Percentiles rank a stretch among this genome's conserved stretches.
Evolutionary conservation across 352 stramenopile species (phyloP).

Genomic region (Halophytophthora batemanensis): DNA sequence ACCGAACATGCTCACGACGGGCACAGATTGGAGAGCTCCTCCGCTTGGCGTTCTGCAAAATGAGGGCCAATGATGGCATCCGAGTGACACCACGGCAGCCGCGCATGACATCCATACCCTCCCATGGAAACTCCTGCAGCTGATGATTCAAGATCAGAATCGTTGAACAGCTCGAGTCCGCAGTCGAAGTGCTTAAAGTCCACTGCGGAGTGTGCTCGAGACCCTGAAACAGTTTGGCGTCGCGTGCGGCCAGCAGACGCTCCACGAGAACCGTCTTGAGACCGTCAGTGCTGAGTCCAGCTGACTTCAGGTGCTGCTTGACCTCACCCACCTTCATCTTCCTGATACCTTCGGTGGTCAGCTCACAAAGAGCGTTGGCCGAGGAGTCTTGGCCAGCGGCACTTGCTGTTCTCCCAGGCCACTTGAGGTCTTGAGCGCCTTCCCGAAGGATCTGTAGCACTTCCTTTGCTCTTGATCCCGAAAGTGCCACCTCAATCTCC

Average conservation of each 20-base stretch:
- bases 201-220: slow-evolving; percentile 1
- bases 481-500: slow-evolving; percentile 23
- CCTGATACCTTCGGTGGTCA: slow-evolving; percentile 31
- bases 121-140: slow-evolving; percentile 78
- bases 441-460: slow-evolving; percentile 21
- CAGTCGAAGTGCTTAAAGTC: not conserved
- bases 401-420: slow-evolving; percentile 1
- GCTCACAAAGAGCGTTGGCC: slow-evolving; percentile 5
- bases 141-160: slow-evolving; percentile 67
- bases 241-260: slow-evolving; percentile 31
- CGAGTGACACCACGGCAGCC: slow-evolving; percentile 45
- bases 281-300: slow-evolving; percentile 32
- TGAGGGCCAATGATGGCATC: slow-evolving; percentile 72
- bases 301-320: slow-evolving; percentile 28
- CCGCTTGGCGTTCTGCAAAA: slow-evolving; percentile 33
- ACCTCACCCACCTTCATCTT: slow-evolving; percentile 48
- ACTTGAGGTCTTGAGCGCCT: slow-evolving; percentile 2
- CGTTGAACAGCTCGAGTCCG: slow-evolving; percentile 16
- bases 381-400: not conserved
- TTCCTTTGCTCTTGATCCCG: slow-evolving; percentile 15
- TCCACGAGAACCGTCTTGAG: slow-evolving; percentile 54
- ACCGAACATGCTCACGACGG: slow-evolving; percentile 39
- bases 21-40: slow-evolving; percentile 5
- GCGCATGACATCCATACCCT: slow-evolving; percentile 62
- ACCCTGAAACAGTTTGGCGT: slow-evolving; percentile 11